Evolutionary conservation across 1,139 yeast genomes (phyloP), one percentile per base, ranked within the genome.

Genomic region (Sugiyamaella xylanicola): DNA sequence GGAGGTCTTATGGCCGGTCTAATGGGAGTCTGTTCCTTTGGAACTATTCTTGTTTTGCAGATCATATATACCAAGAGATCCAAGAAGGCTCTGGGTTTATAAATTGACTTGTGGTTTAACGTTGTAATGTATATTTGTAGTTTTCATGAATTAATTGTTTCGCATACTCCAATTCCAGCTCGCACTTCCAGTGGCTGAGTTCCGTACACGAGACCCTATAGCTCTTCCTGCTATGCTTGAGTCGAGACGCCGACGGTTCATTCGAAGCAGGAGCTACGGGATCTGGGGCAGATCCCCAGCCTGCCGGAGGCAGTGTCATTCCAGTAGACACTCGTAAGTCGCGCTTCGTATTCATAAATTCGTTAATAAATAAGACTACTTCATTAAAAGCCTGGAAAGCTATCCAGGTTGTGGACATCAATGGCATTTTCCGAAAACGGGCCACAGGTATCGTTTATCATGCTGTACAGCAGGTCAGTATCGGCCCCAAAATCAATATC

Each of bases 401-500:
- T 45, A 45, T 45, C 49, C 15, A 22, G 13, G 25, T 32, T 29
- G 27, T 45, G 49, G 17, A 13, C 27, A 13, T 29, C 49, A 4
- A 45, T 29, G 15, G 49, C 29, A 19, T 25, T 45, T 7, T 36
- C 35, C 3, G 51, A 45, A 42, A 56, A 56, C 3, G 59, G 58
- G 3, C 55, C 55, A 29, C 32, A 17, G 27, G 56, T 49, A 29
- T 57, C 59, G 32, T 39, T 55, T 22, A 55, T 55, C 58, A 57
- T 57, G 13, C 50, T 35, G 46, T 55, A 56, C 21, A 57, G 40
- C 17, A 57, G 29, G 20, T 39, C 19, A 9, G 48, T 22, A 29
- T 57, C 59, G 19, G 42, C 49, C 13, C 36, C 41, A 35, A 57
- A 46, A 7, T 56, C 58, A 16, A 43, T 22, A n/a, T 41, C 17